phyloP scores from a whole-genome alignment of 805 yeast species.

The Candida oleophila region DNA sequence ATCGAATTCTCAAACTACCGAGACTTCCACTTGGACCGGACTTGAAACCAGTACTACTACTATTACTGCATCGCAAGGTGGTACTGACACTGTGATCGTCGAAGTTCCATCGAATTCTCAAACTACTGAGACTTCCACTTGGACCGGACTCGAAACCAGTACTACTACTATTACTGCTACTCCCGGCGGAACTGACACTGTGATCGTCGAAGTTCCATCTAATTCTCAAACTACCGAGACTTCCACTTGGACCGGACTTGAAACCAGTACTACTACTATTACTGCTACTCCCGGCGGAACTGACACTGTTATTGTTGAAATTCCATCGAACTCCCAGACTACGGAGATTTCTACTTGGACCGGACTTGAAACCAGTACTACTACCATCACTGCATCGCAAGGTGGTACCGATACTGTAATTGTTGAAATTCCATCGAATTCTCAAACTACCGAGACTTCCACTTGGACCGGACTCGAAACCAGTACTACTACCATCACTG shows the following conservation, averaged over 20 bases:
- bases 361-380: constrained; percentile 7
- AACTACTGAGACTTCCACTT: background rate
- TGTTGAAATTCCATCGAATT: constrained; percentile 11
- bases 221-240: constrained; percentile 4
- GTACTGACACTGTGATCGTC: constrained; percentile 4
- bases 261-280: constrained; percentile 6
- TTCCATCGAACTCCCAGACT: constrained; percentile 8
- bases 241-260: constrained; percentile 10
- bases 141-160: constrained; percentile 1
- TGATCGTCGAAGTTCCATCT: constrained; percentile 13
- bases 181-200: constrained; percentile 7
- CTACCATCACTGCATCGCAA: constrained; percentile 1
- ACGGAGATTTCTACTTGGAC: constrained; percentile 7
- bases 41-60: background rate
- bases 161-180: background rate
- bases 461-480: constrained; percentile 11
- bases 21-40: background rate
- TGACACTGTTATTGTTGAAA: constrained; percentile 10
- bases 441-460: background rate
- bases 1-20: background rate
- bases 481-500: constrained; percentile 6
- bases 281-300: constrained; percentile 8
- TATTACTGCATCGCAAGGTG: background rate
- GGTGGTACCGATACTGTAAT: constrained; percentile 12
- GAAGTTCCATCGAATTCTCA: constrained; percentile 4